phyloP scores from a whole-genome alignment of 768 basidiomycete species.

The Sporobolomyces phaffii region DNA sequence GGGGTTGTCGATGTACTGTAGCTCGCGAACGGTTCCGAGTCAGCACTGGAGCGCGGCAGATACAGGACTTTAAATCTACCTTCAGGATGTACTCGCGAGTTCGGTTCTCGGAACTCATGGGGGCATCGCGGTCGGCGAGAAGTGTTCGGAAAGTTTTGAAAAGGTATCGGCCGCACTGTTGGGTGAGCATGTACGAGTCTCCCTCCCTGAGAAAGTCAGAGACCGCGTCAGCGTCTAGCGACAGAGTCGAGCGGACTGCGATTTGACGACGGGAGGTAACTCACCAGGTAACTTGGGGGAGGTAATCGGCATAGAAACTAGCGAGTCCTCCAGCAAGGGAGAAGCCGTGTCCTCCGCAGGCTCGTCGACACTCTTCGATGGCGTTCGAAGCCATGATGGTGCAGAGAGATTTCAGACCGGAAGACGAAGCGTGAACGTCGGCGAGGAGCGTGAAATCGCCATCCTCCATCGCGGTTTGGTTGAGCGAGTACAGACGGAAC shows the following conservation, averaged over 20 bases:
- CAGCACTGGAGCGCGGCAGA: too few relatives aligned
- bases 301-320: constrained; percentile 40
- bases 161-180: constrained; percentile 40
- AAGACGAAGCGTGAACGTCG: constrained; percentile 42
- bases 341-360: constrained; percentile 44
- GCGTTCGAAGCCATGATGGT: constrained; percentile 41
- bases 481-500: constrained; percentile 36
- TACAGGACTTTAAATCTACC: too few relatives aligned
- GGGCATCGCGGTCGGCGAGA: constrained; percentile 25
- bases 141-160: constrained; percentile 36
- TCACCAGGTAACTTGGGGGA: constrained; percentile 41
- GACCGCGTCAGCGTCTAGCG: neutral
- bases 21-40: neutral
- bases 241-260: too few relatives aligned
- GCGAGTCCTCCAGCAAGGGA: constrained; percentile 40
- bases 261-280: too few relatives aligned
- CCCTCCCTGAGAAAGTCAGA: constrained; percentile 23
- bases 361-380: constrained; percentile 44
- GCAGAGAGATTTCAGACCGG: constrained; percentile 41
- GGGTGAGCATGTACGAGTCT: constrained; percentile 41
- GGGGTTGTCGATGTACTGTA: constrained; percentile 31
- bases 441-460: constrained; percentile 43
- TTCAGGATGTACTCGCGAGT: constrained; percentile 37
- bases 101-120: constrained; percentile 23
- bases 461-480: constrained; percentile 30